These are phyloP conservation scores for Forsythia viridissima DNA, from an alignment of 257 asterid genomes.

Conservation along the genomic window DNA sequence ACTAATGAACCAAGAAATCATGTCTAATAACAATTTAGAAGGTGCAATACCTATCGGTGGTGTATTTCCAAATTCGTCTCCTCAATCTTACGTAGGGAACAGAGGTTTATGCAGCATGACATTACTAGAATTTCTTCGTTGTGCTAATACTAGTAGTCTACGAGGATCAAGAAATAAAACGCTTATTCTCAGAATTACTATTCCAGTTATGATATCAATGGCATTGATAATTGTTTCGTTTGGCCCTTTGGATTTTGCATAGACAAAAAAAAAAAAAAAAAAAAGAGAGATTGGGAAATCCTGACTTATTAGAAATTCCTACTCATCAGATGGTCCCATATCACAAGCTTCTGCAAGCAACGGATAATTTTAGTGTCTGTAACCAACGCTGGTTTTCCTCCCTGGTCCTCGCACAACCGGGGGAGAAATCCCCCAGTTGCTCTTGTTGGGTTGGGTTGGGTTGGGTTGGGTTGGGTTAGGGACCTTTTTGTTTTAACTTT, in stretches of 20 bases:
- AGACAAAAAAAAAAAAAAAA: conserved; percentile 19
- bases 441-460: too few species aligned
- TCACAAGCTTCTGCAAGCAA: conserved; percentile 30
- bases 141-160: conserved; percentile 3
- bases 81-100: conserved; percentile 31
- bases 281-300: neutral
- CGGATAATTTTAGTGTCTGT: conserved; percentile 28
- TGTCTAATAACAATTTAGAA: conserved; percentile 33
- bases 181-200: conserved; percentile 6
- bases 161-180: conserved; percentile 12
- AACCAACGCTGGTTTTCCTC: too few species aligned
- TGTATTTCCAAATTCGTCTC: conserved; percentile 33
- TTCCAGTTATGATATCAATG: conserved; percentile 22
- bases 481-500: too few species aligned
- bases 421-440: too few species aligned
- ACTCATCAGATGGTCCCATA: conserved; percentile 27
- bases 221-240: neutral
- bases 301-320: conserved; percentile 16
- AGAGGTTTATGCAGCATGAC: conserved; percentile 31
- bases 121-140: conserved; percentile 14
- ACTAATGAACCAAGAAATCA: conserved; percentile 9
- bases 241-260: conserved; percentile 22
- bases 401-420: too few species aligned
- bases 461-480: too few species aligned
- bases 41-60: conserved; percentile 45